Percentiles rank a stretch among this genome's conserved stretches.
Conservation (phyloP, 306 rosid genomes). For the Vigna unguiculata region DNA sequence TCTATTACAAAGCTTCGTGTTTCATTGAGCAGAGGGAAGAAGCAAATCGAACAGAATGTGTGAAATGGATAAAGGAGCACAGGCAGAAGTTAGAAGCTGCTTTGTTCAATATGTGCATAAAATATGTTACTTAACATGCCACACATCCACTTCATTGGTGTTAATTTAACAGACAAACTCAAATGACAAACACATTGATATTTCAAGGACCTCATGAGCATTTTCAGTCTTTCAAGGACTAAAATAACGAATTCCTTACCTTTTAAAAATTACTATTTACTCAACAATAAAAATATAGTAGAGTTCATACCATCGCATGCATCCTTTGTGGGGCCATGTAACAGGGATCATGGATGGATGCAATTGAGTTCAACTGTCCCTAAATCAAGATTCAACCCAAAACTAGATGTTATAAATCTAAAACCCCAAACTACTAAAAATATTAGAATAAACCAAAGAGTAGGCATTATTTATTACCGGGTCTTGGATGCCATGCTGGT, state of each 20-base stretch:
- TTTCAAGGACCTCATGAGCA: too few species aligned
- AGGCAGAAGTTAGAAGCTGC: too few species aligned
- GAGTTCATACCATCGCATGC: constrained; percentile 56
- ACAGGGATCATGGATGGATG: constrained; percentile 49
- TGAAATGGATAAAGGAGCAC: too few species aligned
- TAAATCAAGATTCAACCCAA: too few species aligned
- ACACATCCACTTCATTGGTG: too few species aligned
- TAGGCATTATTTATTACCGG: constrained; percentile 50
- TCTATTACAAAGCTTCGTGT: neutral
- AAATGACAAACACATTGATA: too few species aligned
- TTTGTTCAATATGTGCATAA: too few species aligned
- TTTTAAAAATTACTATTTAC: neutral
- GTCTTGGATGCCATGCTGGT: constrained; percentile 68
- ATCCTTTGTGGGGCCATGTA: constrained; percentile 50
- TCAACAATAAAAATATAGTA: neutral
- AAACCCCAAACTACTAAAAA: neutral
- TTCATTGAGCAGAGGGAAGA: neutral
- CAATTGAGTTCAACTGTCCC: constrained; percentile 56
- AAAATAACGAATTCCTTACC: neutral
- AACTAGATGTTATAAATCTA: constrained; percentile 20
- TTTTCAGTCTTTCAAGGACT: neutral
- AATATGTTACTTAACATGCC: neutral
- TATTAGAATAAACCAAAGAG: constrained; percentile 3
- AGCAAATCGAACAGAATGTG: neutral
- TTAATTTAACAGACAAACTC: too few species aligned